Evolutionary conservation across 495 filamentous ascomycete genomes (phyloP).

Genomic region (Penicillium argentinense): DNA sequence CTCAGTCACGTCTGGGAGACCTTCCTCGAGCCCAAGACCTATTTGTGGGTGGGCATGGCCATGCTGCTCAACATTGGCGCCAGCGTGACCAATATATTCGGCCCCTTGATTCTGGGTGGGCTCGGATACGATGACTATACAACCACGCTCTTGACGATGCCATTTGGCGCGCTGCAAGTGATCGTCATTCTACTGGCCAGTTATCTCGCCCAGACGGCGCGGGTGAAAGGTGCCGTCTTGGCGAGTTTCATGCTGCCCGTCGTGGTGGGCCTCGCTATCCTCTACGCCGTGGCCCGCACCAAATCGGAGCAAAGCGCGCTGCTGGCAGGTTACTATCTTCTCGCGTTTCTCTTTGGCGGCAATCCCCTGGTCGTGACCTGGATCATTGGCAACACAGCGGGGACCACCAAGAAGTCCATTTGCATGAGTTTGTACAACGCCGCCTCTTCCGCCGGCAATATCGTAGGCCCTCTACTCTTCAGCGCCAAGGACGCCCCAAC

Average conservation of each 20-base stretch:
- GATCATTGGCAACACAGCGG: slow-evolving; percentile 52
- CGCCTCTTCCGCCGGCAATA: slow-evolving; percentile 44
- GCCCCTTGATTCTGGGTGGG: slow-evolving; percentile 60
- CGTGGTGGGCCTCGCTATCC: slow-evolving; percentile 53
- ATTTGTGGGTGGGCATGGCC: slow-evolving; percentile 50
- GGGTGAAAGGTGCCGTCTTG: slow-evolving; percentile 52
- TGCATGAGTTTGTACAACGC: slow-evolving; percentile 53
- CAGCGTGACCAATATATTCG: slow-evolving; percentile 58
- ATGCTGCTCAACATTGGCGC: slow-evolving; percentile 63
- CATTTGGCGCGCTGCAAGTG: slow-evolving; percentile 48
- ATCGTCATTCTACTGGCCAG: slow-evolving; percentile 41
- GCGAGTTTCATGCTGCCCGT: slow-evolving; percentile 52
- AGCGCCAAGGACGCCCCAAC: slow-evolving; percentile 38
- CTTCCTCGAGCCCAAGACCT: slow-evolving; percentile 48
- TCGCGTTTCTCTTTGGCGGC: slow-evolving; percentile 58
- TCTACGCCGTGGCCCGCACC: slow-evolving; percentile 52
- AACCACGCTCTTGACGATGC: slow-evolving; percentile 52
- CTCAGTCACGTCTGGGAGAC: slow-evolving; percentile 46
- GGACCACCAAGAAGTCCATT: slow-evolving; percentile 53
- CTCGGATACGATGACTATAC: slow-evolving; percentile 57
- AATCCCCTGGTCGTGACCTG: slow-evolving; percentile 51
- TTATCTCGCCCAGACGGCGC: slow-evolving; percentile 49
- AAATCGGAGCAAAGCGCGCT: slow-evolving; percentile 38
- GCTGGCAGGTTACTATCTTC: slow-evolving; percentile 61
- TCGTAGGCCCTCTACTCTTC: slow-evolving; percentile 49